Evolutionary conservation across 2,329 filamentous ascomycete species (phyloP), one percentile per base, ranked within the genome.

Genomic region (Sclerotiophoma versabilis): DNA sequence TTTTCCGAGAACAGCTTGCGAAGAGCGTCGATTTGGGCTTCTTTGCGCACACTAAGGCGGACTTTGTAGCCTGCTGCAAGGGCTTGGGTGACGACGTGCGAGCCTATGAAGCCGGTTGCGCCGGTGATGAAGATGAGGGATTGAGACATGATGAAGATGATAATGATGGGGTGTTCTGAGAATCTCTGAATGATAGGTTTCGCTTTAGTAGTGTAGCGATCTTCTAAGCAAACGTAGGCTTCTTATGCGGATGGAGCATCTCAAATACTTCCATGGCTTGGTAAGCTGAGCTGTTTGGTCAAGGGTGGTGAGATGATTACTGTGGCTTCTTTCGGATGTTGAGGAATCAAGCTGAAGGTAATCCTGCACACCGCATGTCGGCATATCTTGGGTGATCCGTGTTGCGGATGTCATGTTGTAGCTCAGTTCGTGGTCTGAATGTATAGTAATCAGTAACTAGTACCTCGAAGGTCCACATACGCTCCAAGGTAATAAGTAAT

Each of bases 81-180:
- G 11, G 63, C 36, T 43, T 69, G 59, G 22, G 53, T 23, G n/a
- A 60, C 63, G 12, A 65, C 52, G 27, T 71, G 66, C 17, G 57
- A 41, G 36, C 61, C 69, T 15, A 72, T 68, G 54, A 67, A 62
- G 34, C 69, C 68, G 25, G 66, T 71, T 15, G 50, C 58, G 46
- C 69, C 69, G 1, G 69, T 71, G 10, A 72, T 59, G 17, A 72
- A 62, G 47, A 72, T 54, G 32, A 65, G 59, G n/a, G 64, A 36
- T 45, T 44, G 44, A 33, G 55, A 48, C 55, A 58, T 60, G 11
- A 5, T 48, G 17, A 10, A 17, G 4, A 5, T 4, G 17, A 14
- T 15, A 4, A 14, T 15, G 8, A 14, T 26, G 10, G 4, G 17
- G 12, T 38, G 17, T 10, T 17, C 11, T 8, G 10, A 7, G 9